Evolutionary conservation across 805 yeast species (phyloP), one percentile per base, ranked within the genome.

Genomic region (Wickerhamiella bombiphila): DNA sequence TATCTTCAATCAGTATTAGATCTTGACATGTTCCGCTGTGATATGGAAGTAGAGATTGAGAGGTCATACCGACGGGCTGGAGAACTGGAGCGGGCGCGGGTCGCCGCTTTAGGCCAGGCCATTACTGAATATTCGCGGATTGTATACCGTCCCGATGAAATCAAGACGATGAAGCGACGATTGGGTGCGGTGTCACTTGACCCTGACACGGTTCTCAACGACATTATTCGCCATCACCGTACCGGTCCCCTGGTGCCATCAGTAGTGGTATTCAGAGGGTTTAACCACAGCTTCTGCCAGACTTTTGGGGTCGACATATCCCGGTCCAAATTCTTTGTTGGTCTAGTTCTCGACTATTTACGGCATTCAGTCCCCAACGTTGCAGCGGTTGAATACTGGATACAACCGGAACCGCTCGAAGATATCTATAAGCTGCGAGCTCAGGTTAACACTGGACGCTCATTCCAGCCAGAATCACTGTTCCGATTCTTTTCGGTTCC

Each of bases 301-400:
- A 75, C 79, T 5, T 82, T 81, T 61, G 94, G 94, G 8, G 80
- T 79, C 30, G 85, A 75, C 42, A 57, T 82, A 25, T 70, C 67
- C 28, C 67, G 69, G 3, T 85, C 79, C 3, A 83, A 85, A 1
- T 49, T 72, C 19, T 57, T 80, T 13, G 60, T 80, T 0, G 73
- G 76, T 18, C 57, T 74, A 1, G 67, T 76, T 17, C 56, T 81
- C 29, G 68, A 72, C 13, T 73, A 74, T 52, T 57, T 74, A 11
- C 24, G 28, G 13, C 14, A 34, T 8, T n/a, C n/a, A n/a, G n/a
- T n/a, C n/a, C n/a, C n/a, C n/a, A 17, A 28, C 29, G 8, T 34
- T 9, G 25, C 20, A 15, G 34, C 37, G 8, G 30, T 37, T 18
- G 25, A 13, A 1, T 18, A 32, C 1, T 78, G 88, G 88, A 64